Percentiles rank a stretch among this genome's conserved stretches.
phyloP scores from a whole-genome alignment of 2,329 filamentous ascomycete genomes.

The Diaporthe nobilis region DNA sequence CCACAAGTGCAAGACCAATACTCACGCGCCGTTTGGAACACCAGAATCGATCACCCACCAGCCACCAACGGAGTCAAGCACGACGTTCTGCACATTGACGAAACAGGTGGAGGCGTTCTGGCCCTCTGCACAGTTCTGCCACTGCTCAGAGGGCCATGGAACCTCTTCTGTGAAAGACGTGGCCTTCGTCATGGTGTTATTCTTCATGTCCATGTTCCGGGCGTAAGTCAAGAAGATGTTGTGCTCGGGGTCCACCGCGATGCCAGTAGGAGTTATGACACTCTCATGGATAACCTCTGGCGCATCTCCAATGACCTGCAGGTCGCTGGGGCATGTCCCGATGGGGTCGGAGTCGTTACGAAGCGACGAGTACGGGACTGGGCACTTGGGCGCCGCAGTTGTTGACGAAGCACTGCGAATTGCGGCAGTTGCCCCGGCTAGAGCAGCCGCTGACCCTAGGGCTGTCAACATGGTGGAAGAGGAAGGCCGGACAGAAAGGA shows the following conservation, averaged over 20 bases:
- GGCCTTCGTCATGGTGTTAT: background rate
- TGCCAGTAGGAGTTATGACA: slow-evolving; percentile 1
- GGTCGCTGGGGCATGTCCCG: background rate
- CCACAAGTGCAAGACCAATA: background rate
- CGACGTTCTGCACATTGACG: background rate
- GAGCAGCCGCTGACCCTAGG: background rate
- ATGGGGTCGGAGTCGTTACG: background rate
- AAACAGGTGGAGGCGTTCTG: slow-evolving; percentile 7
- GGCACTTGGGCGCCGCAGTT: background rate
- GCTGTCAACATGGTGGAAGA: background rate
- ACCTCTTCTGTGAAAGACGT: background rate
- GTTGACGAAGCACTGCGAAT: background rate
- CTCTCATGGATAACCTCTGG: background rate
- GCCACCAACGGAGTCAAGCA: slow-evolving; percentile 7
- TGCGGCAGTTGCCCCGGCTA: background rate
- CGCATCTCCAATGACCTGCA: background rate
- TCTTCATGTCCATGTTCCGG: slow-evolving; percentile 15
- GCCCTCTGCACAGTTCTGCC: slow-evolving; percentile 8
- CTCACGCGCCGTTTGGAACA: background rate
- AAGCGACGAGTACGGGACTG: background rate
- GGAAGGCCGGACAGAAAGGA: background rate
- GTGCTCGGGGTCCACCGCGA: background rate
- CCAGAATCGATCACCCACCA: slow-evolving; percentile 25
- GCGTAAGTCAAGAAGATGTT: slow-evolving; percentile 18
- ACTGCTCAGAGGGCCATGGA: slow-evolving; percentile 15